Base-by-base conservation (phyloP, 2,329 filamentous ascomycete genomes). In the Neoascochyta sp. region DNA sequence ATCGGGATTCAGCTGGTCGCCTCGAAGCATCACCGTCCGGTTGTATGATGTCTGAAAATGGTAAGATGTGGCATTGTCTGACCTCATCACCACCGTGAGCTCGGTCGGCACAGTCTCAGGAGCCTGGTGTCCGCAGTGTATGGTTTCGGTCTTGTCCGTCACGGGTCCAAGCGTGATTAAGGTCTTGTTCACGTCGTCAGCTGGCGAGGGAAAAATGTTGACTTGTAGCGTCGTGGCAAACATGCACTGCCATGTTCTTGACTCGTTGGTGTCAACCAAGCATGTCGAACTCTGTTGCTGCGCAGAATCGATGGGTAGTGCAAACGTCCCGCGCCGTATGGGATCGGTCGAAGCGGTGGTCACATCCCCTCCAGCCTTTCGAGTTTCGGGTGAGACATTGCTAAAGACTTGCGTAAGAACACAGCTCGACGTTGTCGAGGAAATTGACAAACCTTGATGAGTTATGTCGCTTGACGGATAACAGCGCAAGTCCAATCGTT, bases 201-300 rank as follows among this genome's bases (percentile, higher is more conserved):
- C 24, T 3, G 39, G 21, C 3, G 44, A 42, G 3, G 49, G 47
- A 8, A 47, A 23, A 9, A 57, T 38, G n/a, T 29, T 45, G 5
- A 59, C 24, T 16, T 47, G 45, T 7, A 57, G 30, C 1, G 16
- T 28, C 16, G 32, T 38, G 7, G 50, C 24, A 3, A 43, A 41
- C 1, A 43, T 37, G 29, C 55, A 57, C 14, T 44, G 34, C 54
- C 54, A 60, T 17, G 52, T 40, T 11, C 41, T 24, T 2, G 42
- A 48, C 13, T 57, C 50, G 22, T 54, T 51, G 6, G 27, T 45
- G 13, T 25, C 43, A 13, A 47, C 32, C 8, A 60, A 37, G 24
- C 55, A 60, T 14, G 41, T 41, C 9, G 48, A 55, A 22, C 39
- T 52, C 14, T 57, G 45, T 18, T 52, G 43, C 25, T 52, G 41